Evolutionary conservation across 2,329 filamentous ascomycete species (phyloP), one percentile per base, ranked within the genome.

Genomic region (Aspergillus sp.): DNA sequence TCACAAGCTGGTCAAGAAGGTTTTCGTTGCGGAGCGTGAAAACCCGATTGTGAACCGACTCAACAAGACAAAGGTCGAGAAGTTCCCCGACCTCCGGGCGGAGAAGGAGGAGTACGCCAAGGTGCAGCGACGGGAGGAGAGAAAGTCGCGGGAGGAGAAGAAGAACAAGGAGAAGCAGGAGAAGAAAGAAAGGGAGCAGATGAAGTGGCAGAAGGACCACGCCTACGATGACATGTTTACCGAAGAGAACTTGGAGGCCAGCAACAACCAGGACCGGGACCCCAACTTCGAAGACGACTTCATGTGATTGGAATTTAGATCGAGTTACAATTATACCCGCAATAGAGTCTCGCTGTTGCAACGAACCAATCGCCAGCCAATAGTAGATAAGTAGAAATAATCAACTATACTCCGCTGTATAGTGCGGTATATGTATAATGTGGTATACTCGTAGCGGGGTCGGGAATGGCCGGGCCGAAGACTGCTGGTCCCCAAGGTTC

Each of bases 191-290:
- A 84, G 91, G 63, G 89, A 91, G 75, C 89, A 96, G 75, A 85
- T 93, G 77, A 96, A 96, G 74, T 96, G 87, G 83, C 91, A 96
- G 76, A 95, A 95, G 77, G 92, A 96, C n/a, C 93, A 99, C 76
- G 93, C 93, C 2, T 99, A 99, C 74, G 95, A 98, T 71, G 92
- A 96, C 47, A 76, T 97, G 53, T 92, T 96, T 74, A 86, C 84
- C 4, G 91, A 96, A 53, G 90, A 96, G 57, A 89, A 89, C 66
- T 82, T 96, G 78, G 86, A 86, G 43, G 78, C 75, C 20, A 86
- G 86, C 55, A 96, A 88, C 78, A 99, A 99, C 75, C 90, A 97
- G 76, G 87, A 96, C 69, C 85, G 91, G 13, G 82, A 83, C 61
- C 84, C 86, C 58, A 81, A 90, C 59, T 79, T 78, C 71, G 93